Base-by-base conservation (phyloP, 345 rosid genomes). In the Hibiscus trionum region DNA sequence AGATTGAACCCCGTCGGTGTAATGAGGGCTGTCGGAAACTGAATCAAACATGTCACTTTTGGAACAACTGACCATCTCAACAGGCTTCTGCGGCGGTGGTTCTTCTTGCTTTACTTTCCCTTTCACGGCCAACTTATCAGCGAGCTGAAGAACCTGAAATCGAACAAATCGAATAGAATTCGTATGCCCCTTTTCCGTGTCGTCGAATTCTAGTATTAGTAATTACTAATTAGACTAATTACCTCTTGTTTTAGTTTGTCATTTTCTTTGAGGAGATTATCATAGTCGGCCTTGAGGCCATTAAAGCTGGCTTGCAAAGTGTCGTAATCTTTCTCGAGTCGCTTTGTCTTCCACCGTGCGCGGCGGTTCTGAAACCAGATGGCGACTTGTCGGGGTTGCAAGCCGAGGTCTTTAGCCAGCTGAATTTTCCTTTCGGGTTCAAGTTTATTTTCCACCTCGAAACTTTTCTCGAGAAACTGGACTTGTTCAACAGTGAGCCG, bases 361-460 rank as follows among this genome's bases (percentile, higher is more conserved):
- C 91, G 81, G 29, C 91, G 86, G 77, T 85, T 89, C 74, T 87
- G 87, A 61, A 89, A 87, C 93, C 93, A 89, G 11, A 89, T 85
- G 0, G 88, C 91, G 6, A 87, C 86, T 70, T 89, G 93, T 37
- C 90, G 84, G 14, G 91, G 93, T 82, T 84, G 88, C 83, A 89
- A 75, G 7, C 89, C 86, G 2, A 89, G 83, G 49, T 89, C 90
- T 42, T 77, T 84, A 7, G 93, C 90, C 17, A 89, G 88, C 76
- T 89, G 90, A 67, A 84, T 72, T 70, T 87, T 89, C 77, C 90
- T 78, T 15, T 87, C 90, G 15, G 90, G 91, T 77, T 87, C 88
- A 53, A 89, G 89, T 79, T 83, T 85, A 72, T 87, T 89, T 70
- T 85, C 91, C 3, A 71, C 83, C 57, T 82, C 88, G 72, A 89